Evolutionary conservation across 768 basidiomycete species (phyloP).

Genomic region (Coprinopsis sp.): DNA sequence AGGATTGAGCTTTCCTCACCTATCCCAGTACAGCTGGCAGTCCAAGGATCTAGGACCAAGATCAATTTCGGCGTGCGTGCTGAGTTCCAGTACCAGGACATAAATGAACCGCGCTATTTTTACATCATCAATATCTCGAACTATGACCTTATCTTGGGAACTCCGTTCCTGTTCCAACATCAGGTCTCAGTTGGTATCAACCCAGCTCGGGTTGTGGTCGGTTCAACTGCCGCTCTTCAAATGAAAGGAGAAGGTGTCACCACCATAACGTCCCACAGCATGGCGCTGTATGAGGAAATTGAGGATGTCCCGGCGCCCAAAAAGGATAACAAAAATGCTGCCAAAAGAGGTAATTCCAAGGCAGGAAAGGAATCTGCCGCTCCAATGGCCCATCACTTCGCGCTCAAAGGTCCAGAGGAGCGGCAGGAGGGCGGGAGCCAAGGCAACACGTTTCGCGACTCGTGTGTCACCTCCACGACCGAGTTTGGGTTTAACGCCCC

Average conservation of each 20-base stretch:
- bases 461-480: neutral
- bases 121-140: constrained; percentile 36
- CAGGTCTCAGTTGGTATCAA: constrained; percentile 22
- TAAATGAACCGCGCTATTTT: constrained; percentile 26
- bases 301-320: constrained; percentile 10
- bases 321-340: neutral
- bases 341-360: constrained; percentile 15
- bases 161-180: constrained; percentile 35
- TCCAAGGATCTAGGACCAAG: constrained; percentile 35
- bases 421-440: constrained; percentile 20
- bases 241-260: constrained; percentile 13
- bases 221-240: too few species aligned
- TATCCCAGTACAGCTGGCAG: constrained; percentile 33
- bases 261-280: constrained; percentile 12
- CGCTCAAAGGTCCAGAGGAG: constrained; percentile 20
- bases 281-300: constrained; percentile 13
- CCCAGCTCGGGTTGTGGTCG: constrained; percentile 22
- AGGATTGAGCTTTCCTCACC: constrained; percentile 23
- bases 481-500: neutral
- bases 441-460: neutral
- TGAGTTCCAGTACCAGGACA: constrained; percentile 28
- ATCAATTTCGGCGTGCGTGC: constrained; percentile 25
- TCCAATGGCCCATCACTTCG: constrained; percentile 16
- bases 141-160: constrained; percentile 39
- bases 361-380: constrained; percentile 16